Evolutionary conservation across 768 basidiomycete genomes (phyloP).

Genomic region (Kwoniella sp.): DNA sequence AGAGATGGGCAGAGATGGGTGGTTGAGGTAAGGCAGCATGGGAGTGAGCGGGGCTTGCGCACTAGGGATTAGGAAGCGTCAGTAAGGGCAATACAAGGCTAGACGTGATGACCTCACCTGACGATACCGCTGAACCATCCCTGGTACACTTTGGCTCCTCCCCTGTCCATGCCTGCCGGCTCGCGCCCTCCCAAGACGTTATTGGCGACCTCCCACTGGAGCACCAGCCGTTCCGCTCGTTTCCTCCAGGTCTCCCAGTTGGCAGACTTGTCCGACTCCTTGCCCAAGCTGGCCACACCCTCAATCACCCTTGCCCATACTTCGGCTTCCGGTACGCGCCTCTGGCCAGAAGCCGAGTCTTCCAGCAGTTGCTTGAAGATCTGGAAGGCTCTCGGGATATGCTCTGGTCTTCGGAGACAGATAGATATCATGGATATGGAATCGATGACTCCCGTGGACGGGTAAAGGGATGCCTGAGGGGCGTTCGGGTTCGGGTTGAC

Average conservation of each 20-base stretch:
- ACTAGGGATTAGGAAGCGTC: too few species aligned
- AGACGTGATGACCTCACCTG: conserved; percentile 20
- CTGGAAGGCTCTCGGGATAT: conserved; percentile 41
- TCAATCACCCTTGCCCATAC: conserved; percentile 44
- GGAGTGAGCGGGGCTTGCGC: conserved; percentile 25
- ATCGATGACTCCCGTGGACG: conserved; percentile 42
- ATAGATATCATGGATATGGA: conserved; percentile 44
- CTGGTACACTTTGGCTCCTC: conserved; percentile 43
- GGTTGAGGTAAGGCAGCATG: conserved; percentile 28
- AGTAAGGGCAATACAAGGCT: background rate
- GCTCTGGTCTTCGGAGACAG: conserved; percentile 42
- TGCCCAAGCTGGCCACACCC: conserved; percentile 27
- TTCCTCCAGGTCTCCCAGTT: conserved; percentile 60
- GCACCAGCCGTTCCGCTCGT: conserved; percentile 58
- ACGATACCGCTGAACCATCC: conserved; percentile 43
- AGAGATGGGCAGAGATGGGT: conserved; percentile 16
- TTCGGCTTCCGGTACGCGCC: conserved; percentile 31
- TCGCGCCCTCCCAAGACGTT: conserved; percentile 3
- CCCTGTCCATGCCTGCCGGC: conserved; percentile 21
- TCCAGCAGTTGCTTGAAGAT: conserved; percentile 43
- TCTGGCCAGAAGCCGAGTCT: conserved; percentile 19
- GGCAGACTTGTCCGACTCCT: conserved; percentile 52
- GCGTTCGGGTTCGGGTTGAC: conserved; percentile 8
- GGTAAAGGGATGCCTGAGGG: conserved; percentile 33
- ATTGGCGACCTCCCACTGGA: conserved; percentile 30